A percentile compares a stretch with the other conserved stretches of the same genome.
Conservation (phyloP, 495 filamentous ascomycete genomes). For the Tetracladium marchalianum region DNA sequence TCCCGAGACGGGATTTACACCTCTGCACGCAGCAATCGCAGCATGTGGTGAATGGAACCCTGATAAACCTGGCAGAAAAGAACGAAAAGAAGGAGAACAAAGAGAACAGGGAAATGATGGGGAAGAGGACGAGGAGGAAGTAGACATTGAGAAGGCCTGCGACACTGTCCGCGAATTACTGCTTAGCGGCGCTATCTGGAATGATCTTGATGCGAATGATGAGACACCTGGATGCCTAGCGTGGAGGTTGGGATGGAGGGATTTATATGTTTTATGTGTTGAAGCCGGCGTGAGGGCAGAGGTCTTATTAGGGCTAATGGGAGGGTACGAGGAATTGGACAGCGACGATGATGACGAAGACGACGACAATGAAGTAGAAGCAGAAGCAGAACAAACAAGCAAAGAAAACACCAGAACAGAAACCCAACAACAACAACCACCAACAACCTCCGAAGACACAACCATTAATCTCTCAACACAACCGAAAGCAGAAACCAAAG, state of each 20-base stretch:
- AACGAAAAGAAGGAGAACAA: constrained; percentile 13
- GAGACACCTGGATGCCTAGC: constrained; percentile 94
- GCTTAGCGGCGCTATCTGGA: constrained; percentile 90
- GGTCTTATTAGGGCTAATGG: constrained; percentile 65
- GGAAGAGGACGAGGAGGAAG: constrained; percentile 19
- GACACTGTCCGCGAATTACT: constrained; percentile 68
- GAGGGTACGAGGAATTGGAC: constrained; percentile 64
- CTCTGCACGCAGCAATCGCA: constrained; percentile 84
- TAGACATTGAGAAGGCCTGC: constrained; percentile 43
- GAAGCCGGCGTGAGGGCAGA: constrained; percentile 90
- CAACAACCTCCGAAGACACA: too few relatives aligned
- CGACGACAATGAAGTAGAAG: constrained; percentile 37
- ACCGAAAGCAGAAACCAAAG: constrained; percentile 10
- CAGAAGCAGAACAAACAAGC: constrained; percentile 20
- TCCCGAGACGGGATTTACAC: constrained; percentile 72
- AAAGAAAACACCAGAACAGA: constrained; percentile 19
- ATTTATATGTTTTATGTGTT: constrained; percentile 76
- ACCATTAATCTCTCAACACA: constrained; percentile 6
- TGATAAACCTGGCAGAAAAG: neutral
- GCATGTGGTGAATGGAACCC: constrained; percentile 50
- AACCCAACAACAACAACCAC: neutral
- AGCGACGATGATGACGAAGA: constrained; percentile 54
- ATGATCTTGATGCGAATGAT: constrained; percentile 73
- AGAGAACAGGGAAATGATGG: constrained; percentile 30
- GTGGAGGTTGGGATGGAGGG: constrained; percentile 52